phyloP scores from a whole-genome alignment of 2,329 filamentous ascomycete genomes.

The Botrytis fragariae region DNA sequence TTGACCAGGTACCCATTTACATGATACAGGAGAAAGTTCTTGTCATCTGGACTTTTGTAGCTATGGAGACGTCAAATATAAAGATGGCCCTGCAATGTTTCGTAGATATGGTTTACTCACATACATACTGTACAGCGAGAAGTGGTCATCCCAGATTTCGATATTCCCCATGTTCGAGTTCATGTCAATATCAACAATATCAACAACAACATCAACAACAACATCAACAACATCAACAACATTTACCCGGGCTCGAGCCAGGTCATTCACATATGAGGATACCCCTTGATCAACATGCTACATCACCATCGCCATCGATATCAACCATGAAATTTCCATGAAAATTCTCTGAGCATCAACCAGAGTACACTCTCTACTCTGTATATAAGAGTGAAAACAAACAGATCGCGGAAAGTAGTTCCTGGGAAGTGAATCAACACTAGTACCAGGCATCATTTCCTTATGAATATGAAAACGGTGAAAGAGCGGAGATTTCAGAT shows the following conservation, averaged over 20 bases:
- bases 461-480: constrained; percentile 5
- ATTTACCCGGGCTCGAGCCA: neutral
- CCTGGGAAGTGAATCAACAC: neutral
- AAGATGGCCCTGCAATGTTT: neutral
- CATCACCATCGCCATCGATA: neutral
- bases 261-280: neutral
- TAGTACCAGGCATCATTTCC: neutral
- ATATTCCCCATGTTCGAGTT: neutral
- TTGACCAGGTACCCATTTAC: neutral
- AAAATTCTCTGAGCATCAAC: too few relatives aligned
- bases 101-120: neutral
- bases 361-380: too few relatives aligned
- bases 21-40: constrained; percentile 2
- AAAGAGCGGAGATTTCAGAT: constrained; percentile 7
- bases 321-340: neutral
- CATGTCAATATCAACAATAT: neutral
- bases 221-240: neutral
- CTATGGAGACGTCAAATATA: neutral
- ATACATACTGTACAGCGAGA: neutral
- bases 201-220: too few relatives aligned
- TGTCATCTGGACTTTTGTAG: neutral
- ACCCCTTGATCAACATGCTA: neutral
- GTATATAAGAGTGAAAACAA: neutral
- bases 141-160: neutral
- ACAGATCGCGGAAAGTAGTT: neutral